phyloP scores from a whole-genome alignment of 768 basidiomycete genomes.

The Podaxis pistillaris region DNA sequence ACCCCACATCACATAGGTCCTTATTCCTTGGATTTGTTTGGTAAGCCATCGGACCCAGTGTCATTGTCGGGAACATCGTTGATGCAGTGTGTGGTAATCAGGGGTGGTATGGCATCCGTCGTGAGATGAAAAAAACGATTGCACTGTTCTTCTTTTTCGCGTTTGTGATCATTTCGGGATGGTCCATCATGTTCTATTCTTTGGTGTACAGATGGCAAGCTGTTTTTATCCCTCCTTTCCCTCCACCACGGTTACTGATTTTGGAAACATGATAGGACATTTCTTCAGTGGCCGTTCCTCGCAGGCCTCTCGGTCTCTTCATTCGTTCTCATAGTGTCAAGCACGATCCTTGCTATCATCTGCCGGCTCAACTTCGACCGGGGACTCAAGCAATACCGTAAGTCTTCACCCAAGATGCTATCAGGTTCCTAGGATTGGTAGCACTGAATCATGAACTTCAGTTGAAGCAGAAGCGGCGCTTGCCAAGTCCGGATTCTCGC shows the following conservation, averaged over 20 bases:
- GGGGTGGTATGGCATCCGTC: constrained; percentile 55
- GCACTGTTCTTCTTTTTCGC: constrained; percentile 41
- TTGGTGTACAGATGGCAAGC: constrained; percentile 42
- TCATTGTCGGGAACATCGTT: neutral
- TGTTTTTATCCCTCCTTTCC: neutral
- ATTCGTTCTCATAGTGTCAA: constrained; percentile 39
- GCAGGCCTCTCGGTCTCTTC: constrained; percentile 44
- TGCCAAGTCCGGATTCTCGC: constrained; percentile 36
- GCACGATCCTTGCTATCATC: constrained; percentile 42
- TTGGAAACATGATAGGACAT: constrained; percentile 36
- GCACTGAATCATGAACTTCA: constrained; percentile 17
- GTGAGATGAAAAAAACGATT: constrained; percentile 34
- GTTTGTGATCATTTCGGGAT: constrained; percentile 33
- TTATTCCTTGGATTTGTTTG: constrained; percentile 53
- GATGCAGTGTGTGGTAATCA: constrained; percentile 16
- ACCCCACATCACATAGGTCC: constrained; percentile 30
- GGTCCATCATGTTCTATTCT: constrained; percentile 47
- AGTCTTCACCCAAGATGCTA: constrained; percentile 21
- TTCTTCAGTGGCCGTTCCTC: constrained; percentile 48
- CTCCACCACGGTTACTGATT: constrained; percentile 23
- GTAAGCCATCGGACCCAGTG: constrained; percentile 25
- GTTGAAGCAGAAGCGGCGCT: constrained; percentile 39
- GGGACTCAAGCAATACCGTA: constrained; percentile 56
- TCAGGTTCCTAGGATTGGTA: constrained; percentile 16
- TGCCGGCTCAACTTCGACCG: constrained; percentile 54